These are phyloP conservation scores for Fusarium sp. DNA, from an alignment of 2,329 filamentous ascomycete genomes.

Conservation along the genomic window DNA sequence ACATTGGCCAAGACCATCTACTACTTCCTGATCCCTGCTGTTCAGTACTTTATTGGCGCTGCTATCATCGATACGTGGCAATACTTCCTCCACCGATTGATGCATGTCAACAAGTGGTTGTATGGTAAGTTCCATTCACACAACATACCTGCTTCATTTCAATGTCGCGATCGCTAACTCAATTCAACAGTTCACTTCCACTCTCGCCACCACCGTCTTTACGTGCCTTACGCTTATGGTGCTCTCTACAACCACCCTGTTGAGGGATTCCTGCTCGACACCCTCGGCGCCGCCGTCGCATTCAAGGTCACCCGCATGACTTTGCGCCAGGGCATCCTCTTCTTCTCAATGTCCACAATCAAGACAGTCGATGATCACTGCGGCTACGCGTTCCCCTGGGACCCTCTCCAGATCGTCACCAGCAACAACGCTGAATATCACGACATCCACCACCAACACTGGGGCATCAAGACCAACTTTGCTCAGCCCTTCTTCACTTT, in stretches of 20 bases:
- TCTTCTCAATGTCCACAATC: slow-evolving; percentile 88
- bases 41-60: slow-evolving; percentile 82
- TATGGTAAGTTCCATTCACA: slow-evolving; percentile 74
- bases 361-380: slow-evolving; percentile 99
- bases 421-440: slow-evolving; percentile 97
- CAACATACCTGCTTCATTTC: neutral
- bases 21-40: slow-evolving; percentile 76
- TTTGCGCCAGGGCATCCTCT: slow-evolving; percentile 85
- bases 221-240: slow-evolving; percentile 97
- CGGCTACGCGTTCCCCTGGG: slow-evolving; percentile 94
- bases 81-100: slow-evolving; percentile 94
- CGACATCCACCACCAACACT: slow-evolving; percentile 98
- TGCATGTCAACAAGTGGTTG: slow-evolving; percentile 98
- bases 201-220: slow-evolving; percentile 93
- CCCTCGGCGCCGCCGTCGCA: slow-evolving; percentile 82
- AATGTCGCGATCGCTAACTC: slow-evolving; percentile 7
- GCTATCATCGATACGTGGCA: slow-evolving; percentile 94
- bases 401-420: slow-evolving; percentile 90
- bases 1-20: slow-evolving; percentile 80
- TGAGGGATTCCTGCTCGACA: slow-evolving; percentile 94
- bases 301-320: slow-evolving; percentile 87
- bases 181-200: slow-evolving; percentile 78
- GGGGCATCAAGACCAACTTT: slow-evolving; percentile 98
- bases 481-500: slow-evolving; percentile 94
- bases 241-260: slow-evolving; percentile 97